Conservation (phyloP, 2,329 filamentous ascomycete species). For the Fonsecaea pedrosoi region DNA sequence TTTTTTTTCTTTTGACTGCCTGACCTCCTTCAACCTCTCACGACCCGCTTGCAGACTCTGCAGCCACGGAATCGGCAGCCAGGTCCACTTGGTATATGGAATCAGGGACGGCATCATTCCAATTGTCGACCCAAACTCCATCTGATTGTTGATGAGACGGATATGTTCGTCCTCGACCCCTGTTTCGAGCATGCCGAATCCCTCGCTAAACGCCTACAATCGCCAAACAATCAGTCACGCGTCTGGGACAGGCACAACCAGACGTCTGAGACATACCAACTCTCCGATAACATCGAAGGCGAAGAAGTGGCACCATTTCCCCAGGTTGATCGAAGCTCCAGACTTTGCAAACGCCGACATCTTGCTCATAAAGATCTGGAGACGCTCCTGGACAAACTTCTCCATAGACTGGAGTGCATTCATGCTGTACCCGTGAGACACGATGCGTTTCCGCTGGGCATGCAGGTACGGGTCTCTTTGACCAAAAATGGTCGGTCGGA, state of each 20-base stretch:
- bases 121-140: constrained; percentile 14
- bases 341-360: constrained; percentile 9
- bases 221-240: background rate
- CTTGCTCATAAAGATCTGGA: constrained; percentile 14
- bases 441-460: constrained; percentile 15
- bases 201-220: background rate
- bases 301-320: constrained; percentile 17
- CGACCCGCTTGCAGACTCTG: constrained; percentile 1
- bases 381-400: constrained; percentile 14
- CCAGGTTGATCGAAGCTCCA: constrained; percentile 4
- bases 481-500: constrained; percentile 17
- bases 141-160: constrained; percentile 15
- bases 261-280: constrained; percentile 4
- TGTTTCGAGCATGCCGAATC: constrained; percentile 2
- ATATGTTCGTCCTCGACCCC: constrained; percentile 12
- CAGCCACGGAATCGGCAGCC: constrained; percentile 14
- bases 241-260: background rate
- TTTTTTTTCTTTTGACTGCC: no score
- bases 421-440: constrained; percentile 15
- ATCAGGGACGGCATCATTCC: constrained; percentile 18
- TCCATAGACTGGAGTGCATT: constrained; percentile 14
- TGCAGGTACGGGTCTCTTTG: constrained; percentile 11
- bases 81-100: constrained; percentile 11
- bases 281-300: constrained; percentile 19
- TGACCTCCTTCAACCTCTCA: constrained; percentile 4